phyloP scores from a whole-genome alignment of 2,329 filamentous ascomycete species.

The Metarhizium guizhouense region DNA sequence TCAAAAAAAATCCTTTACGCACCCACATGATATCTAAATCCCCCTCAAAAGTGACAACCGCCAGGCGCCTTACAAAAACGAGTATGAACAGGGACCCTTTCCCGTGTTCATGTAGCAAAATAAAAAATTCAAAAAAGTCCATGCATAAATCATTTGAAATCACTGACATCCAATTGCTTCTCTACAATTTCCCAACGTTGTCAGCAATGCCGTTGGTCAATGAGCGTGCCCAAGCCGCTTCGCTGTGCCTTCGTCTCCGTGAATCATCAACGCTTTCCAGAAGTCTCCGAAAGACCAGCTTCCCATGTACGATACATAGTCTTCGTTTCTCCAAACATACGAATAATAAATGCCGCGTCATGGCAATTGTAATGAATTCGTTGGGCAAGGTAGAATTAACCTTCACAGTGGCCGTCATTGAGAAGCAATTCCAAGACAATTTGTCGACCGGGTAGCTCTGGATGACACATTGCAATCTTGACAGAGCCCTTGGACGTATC shows the following conservation, averaged over 20 bases:
- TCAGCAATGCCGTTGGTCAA: background rate
- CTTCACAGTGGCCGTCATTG: slow-evolving; percentile 69
- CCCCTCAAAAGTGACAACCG: background rate
- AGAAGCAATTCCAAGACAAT: slow-evolving; percentile 87
- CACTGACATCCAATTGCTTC: background rate
- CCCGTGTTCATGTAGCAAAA: background rate
- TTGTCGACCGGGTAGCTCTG: slow-evolving; percentile 73
- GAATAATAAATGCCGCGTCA: background rate
- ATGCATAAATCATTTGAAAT: background rate
- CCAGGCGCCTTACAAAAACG: background rate
- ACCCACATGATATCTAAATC: background rate
- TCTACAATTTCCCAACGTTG: background rate
- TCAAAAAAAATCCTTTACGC: background rate
- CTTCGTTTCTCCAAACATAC: too few relatives aligned
- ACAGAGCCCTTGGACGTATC: slow-evolving; percentile 62
- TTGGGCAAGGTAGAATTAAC: background rate
- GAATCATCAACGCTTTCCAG: background rate
- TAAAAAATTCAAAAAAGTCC: background rate
- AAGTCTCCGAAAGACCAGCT: background rate
- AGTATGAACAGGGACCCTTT: background rate
- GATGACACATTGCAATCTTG: slow-evolving; percentile 94
- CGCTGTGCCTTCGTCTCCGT: background rate
- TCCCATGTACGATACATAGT: background rate
- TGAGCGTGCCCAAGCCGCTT: background rate
- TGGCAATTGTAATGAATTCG: background rate